These are phyloP conservation scores for Narthecium ossifragum DNA, from an alignment of 106 monocot genomes.

Conservation along the genomic window DNA sequence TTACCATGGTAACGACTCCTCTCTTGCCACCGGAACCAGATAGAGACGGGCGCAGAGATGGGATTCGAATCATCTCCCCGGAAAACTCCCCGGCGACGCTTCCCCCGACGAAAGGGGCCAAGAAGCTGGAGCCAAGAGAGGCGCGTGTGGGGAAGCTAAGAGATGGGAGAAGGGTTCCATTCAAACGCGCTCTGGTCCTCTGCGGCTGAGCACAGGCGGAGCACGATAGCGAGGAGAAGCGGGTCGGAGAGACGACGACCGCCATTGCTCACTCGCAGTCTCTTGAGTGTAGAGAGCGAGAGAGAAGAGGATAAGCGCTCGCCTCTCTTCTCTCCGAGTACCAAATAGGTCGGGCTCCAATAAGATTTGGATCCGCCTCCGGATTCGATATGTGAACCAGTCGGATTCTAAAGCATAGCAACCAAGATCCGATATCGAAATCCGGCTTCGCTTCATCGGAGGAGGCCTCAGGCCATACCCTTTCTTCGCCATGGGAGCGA, in stretches of 20 bases:
- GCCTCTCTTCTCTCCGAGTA: too few relatives aligned
- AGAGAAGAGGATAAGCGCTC: too few relatives aligned
- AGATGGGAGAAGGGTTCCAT: neutral
- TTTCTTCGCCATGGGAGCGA: too few relatives aligned
- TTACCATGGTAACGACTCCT: slow-evolving; percentile 78
- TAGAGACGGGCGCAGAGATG: slow-evolving; percentile 9
- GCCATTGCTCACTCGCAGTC: neutral
- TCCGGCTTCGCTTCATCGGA: too few relatives aligned
- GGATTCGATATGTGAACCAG: too few relatives aligned
- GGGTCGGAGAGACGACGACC: neutral
- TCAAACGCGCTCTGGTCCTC: neutral
- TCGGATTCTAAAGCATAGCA: too few relatives aligned
- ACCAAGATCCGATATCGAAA: too few relatives aligned
- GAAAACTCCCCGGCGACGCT: slow-evolving; percentile 28
- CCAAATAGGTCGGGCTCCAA: too few relatives aligned
- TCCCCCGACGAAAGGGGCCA: slow-evolving; percentile 37
- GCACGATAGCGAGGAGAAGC: neutral
- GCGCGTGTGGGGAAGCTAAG: neutral
- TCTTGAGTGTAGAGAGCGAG: too few relatives aligned
- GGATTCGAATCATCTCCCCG: slow-evolving; percentile 34
- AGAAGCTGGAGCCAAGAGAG: slow-evolving; percentile 19
- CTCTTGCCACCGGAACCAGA: slow-evolving; percentile 34
- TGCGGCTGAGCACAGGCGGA: neutral
- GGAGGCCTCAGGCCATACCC: too few relatives aligned
- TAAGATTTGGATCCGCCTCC: too few relatives aligned